Evolutionary conservation across 2,329 filamentous ascomycete species (phyloP).

Genomic region (Lachnellula arida): DNA sequence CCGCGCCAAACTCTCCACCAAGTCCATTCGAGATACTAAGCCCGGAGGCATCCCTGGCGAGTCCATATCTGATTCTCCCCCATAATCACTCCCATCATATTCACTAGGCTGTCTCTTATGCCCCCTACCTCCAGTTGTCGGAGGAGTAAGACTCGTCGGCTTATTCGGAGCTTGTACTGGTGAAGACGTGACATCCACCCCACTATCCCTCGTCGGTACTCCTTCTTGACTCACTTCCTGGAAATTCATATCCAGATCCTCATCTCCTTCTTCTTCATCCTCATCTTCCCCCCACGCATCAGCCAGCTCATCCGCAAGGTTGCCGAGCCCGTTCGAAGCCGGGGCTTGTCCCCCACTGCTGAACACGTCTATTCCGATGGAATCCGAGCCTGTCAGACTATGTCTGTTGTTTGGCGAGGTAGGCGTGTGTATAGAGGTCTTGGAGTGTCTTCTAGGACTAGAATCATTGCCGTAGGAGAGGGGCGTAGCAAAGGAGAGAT

Average conservation of each 20-base stretch:
- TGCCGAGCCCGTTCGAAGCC: constrained; percentile 60
- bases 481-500: constrained; percentile 35
- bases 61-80: constrained; percentile 67
- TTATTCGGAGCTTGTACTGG: constrained; percentile 18
- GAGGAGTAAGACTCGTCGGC: constrained; percentile 19
- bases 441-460: constrained; percentile 26
- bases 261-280: constrained; percentile 50
- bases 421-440: constrained; percentile 28
- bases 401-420: constrained; percentile 21
- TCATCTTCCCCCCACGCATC: constrained; percentile 65
- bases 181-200: constrained; percentile 29
- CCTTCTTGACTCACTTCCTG: constrained; percentile 30
- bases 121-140: constrained; percentile 15
- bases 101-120: constrained; percentile 52
- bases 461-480: constrained; percentile 20
- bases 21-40: constrained; percentile 65
- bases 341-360: constrained; percentile 36
- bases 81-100: constrained; percentile 72
- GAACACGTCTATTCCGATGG: constrained; percentile 26
- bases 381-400: constrained; percentile 23
- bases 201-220: constrained; percentile 32
- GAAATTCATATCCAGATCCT: constrained; percentile 41
- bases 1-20: constrained; percentile 65
- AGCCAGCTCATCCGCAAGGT: constrained; percentile 75
- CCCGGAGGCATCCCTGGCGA: constrained; percentile 62